A percentile compares a stretch with the other conserved stretches of the same genome.
These are phyloP conservation scores for Ceratobasidium theobromae DNA, from an alignment of 1,284 basidiomycete genomes.

Conservation along the genomic window DNA sequence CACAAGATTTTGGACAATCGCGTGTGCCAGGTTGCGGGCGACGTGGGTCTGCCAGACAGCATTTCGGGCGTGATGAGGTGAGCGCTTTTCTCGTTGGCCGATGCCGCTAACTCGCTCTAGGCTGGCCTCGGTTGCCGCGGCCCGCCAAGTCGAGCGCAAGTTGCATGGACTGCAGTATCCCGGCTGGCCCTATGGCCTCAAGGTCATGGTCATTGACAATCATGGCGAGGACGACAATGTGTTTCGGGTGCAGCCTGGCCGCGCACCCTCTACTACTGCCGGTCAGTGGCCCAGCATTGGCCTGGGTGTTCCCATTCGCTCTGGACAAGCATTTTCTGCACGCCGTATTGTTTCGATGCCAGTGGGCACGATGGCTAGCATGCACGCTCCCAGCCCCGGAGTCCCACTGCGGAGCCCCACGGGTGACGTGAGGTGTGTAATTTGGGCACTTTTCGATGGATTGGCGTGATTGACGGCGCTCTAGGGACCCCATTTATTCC, in stretches of 20 bases:
- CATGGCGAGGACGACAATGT: slow-evolving; percentile 5
- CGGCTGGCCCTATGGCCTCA: slow-evolving; percentile 19
- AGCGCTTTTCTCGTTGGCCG: background rate
- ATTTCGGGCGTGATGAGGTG: slow-evolving; percentile 29
- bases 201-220: slow-evolving; percentile 16
- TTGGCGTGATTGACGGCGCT: background rate
- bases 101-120: slow-evolving; percentile 5
- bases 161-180: slow-evolving; percentile 10
- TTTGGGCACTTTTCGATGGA: background rate
- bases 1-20: slow-evolving; percentile 30
- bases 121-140: background rate
- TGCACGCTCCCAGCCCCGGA: slow-evolving; percentile 1
- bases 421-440: background rate
- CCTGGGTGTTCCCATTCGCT: slow-evolving; percentile 22
- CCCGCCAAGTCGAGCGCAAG: slow-evolving; percentile 4
- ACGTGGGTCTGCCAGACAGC: slow-evolving; percentile 5
- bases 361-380: slow-evolving; percentile 8
- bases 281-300: background rate
- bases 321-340: slow-evolving; percentile 10
- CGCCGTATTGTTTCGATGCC: background rate
- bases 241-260: slow-evolving; percentile 19
- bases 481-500: slow-evolving; percentile 10
- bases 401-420: background rate
- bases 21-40: slow-evolving; percentile 11
- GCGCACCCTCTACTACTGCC: background rate